Evolutionary conservation across 192 early-diverging fungal species (phyloP).

Genomic region (Entophlyctis luteolus): DNA sequence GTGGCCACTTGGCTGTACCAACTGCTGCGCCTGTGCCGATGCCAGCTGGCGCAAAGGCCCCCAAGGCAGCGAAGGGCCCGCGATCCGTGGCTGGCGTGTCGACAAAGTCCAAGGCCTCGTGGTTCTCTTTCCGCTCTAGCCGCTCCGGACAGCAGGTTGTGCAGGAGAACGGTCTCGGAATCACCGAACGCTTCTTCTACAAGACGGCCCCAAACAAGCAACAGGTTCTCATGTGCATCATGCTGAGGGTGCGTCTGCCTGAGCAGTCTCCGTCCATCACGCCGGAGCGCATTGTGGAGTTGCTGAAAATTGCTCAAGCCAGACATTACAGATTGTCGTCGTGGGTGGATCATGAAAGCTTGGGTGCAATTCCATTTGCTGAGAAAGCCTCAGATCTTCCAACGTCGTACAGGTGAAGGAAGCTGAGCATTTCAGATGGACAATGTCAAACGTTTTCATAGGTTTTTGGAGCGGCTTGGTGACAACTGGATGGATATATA

Average conservation of each 20-base stretch:
- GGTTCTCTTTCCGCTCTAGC: not conserved
- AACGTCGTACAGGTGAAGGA: slow-evolving; percentile 19
- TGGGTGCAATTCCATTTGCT: slow-evolving; percentile 25
- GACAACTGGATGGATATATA: slow-evolving; percentile 31
- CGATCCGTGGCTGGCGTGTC: not conserved
- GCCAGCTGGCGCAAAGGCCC: too few relatives aligned
- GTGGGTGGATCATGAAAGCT: slow-evolving; percentile 36
- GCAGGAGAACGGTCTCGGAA: slow-evolving; percentile 32
- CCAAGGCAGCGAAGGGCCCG: too few relatives aligned
- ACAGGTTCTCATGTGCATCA: slow-evolving; percentile 43
- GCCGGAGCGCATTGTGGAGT: slow-evolving; percentile 35
- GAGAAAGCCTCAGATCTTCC: slow-evolving; percentile 39
- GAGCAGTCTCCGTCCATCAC: not conserved
- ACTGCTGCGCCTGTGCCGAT: too few relatives aligned
- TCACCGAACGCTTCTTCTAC: slow-evolving; percentile 45
- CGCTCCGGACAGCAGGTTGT: not conserved
- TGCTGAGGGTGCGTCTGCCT: slow-evolving; percentile 31
- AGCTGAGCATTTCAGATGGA: not conserved
- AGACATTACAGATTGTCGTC: slow-evolving; percentile 38
- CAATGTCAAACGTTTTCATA: not conserved
- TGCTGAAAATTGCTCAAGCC: slow-evolving; percentile 34
- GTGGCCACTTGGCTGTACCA: not conserved
- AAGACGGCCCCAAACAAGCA: slow-evolving; percentile 31
- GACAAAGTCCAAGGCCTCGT: slow-evolving; percentile 7
- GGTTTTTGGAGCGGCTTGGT: slow-evolving; percentile 9